Conservation (phyloP, 148 eudicot species). For the Silene uniflora region DNA sequence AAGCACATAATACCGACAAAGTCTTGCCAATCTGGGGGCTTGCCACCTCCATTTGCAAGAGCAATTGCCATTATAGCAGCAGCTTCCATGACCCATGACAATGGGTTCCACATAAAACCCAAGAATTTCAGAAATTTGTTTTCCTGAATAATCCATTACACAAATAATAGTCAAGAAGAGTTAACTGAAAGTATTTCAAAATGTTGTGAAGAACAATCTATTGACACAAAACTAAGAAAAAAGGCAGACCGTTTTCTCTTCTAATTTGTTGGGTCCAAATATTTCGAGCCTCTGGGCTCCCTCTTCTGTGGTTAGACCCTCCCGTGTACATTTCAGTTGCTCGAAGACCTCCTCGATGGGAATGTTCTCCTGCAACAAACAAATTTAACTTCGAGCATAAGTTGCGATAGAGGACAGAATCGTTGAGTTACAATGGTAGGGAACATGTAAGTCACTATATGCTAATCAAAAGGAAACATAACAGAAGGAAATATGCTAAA, state of each 20-base stretch:
- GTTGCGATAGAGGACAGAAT: background rate
- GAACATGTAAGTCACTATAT: background rate
- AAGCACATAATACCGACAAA: constrained; percentile 81
- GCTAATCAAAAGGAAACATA: too few species aligned
- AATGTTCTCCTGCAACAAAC: constrained; percentile 58
- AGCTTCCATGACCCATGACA: constrained; percentile 99
- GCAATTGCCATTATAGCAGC: constrained; percentile 96
- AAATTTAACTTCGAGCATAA: background rate
- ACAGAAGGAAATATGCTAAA: too few species aligned
- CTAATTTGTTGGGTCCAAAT: constrained; percentile 89
- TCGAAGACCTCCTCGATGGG: constrained; percentile 96
- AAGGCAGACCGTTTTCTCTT: constrained; percentile 70
- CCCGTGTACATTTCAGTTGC: constrained; percentile 78
- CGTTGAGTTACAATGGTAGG: background rate
- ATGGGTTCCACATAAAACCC: constrained; percentile 98
- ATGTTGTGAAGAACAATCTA: background rate
- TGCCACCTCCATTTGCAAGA: constrained; percentile 76
- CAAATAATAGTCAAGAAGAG: background rate
- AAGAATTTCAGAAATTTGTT: constrained; percentile 92
- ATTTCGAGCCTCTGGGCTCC: constrained; percentile 75
- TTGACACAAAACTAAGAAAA: background rate
- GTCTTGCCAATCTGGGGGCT: constrained; percentile 96
- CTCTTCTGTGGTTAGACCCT: constrained; percentile 67
- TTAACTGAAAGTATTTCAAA: background rate
- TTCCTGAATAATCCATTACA: constrained; percentile 50